These are phyloP conservation scores for Xylariaceae sp. DNA, from an alignment of 2,329 filamentous ascomycete species.

Conservation along the genomic window DNA sequence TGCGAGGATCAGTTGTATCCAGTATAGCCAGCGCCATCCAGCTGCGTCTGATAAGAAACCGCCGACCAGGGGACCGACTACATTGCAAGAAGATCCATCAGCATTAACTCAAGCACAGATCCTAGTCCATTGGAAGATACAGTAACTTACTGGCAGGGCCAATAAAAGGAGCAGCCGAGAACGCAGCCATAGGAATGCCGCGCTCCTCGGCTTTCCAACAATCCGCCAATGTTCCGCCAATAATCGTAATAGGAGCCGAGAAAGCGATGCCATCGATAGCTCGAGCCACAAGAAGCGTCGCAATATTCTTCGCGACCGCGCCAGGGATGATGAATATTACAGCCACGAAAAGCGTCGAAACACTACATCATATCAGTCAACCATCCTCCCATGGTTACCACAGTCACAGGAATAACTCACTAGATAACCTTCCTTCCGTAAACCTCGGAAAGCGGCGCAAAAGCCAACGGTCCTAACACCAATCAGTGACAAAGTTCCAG, in stretches of 20 bases:
- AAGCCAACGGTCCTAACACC: constrained; percentile 63
- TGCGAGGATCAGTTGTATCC: constrained; percentile 76
- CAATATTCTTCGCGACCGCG: constrained; percentile 71
- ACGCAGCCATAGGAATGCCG: constrained; percentile 82
- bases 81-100: not conserved
- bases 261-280: constrained; percentile 80
- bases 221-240: constrained; percentile 78
- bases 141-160: constrained; percentile 61
- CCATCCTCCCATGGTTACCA: not conserved
- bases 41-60: constrained; percentile 67
- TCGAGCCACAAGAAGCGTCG: constrained; percentile 70
- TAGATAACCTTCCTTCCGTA: constrained; percentile 71
- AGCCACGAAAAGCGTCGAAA: constrained; percentile 62
- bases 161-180: constrained; percentile 77
- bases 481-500: not conserved
- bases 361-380: constrained; percentile 23
- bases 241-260: constrained; percentile 80
- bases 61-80: constrained; percentile 68
- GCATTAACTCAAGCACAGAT: not conserved
- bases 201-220: constrained; percentile 81
- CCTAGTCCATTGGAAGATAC: not conserved
- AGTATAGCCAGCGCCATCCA: constrained; percentile 83
- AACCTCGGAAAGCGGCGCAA: constrained; percentile 75
- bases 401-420: constrained; percentile 3
- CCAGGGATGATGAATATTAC: constrained; percentile 79